These are phyloP conservation scores for Aspergillus bombycis DNA, from an alignment of 2,329 filamentous ascomycete genomes.

Conservation along the genomic window DNA sequence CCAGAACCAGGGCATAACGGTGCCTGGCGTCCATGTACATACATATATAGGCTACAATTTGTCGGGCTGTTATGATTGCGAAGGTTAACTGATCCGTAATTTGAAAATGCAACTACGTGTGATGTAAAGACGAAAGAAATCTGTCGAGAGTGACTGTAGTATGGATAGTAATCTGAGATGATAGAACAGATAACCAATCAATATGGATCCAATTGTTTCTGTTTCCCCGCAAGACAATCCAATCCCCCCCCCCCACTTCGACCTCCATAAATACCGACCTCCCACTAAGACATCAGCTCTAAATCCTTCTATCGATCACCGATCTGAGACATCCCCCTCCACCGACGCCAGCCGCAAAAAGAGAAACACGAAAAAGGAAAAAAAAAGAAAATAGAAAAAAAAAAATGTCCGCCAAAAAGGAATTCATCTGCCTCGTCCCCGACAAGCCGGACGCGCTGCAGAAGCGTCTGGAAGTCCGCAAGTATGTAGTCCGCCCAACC, in stretches of 20 bases:
- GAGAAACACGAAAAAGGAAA: neutral
- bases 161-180: neutral
- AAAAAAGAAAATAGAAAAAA: too few species aligned
- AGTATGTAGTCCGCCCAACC: conserved; percentile 28
- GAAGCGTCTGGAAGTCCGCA: conserved; percentile 60
- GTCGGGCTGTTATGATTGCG: conserved; percentile 10
- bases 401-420: conserved; percentile 48
- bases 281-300: neutral
- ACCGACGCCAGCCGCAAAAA: neutral
- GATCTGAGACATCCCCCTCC: neutral
- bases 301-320: neutral
- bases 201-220: neutral
- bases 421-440: conserved; percentile 71
- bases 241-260: conserved; percentile 2
- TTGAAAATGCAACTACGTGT: neutral
- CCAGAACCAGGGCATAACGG: neutral
- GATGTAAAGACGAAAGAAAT: neutral
- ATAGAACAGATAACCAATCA: neutral
- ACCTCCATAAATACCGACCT: neutral
- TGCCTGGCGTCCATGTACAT: conserved; percentile 9
- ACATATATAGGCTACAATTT: conserved; percentile 8
- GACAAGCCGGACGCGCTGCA: conserved; percentile 64
- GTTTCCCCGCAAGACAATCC: neutral
- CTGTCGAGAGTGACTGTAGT: too few species aligned
- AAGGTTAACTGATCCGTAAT: neutral